These are phyloP conservation scores for Wolfiporia cocos DNA, from an alignment of 1,284 basidiomycete genomes.

Conservation along the genomic window DNA sequence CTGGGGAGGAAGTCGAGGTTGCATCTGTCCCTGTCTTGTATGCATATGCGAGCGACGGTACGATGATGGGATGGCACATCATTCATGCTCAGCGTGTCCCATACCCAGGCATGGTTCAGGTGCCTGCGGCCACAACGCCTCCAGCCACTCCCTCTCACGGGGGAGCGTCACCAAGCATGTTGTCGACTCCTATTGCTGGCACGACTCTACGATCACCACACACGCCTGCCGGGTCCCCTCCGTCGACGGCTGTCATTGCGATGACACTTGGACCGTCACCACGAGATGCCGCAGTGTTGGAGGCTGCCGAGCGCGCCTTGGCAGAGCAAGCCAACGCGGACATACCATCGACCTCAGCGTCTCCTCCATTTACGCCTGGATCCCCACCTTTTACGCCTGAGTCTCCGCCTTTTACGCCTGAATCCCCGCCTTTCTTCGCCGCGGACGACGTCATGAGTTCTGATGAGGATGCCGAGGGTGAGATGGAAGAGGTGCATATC, in stretches of 20 bases:
- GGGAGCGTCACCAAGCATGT: no score
- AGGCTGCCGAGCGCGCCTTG: no score
- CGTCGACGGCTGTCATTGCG: no score
- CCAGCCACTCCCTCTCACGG: no score
- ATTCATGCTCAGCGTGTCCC: constrained; percentile 46
- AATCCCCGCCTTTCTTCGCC: background rate
- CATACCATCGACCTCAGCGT: background rate
- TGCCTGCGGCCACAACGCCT: background rate
- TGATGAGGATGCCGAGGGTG: constrained; percentile 11
- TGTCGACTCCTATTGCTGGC: no score
- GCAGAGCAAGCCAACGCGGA: no score
- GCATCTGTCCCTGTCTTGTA: constrained; percentile 68
- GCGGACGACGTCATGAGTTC: constrained; percentile 26
- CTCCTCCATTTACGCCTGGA: background rate
- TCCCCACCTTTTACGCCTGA: background rate
- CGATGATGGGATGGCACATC: constrained; percentile 70
- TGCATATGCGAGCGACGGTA: constrained; percentile 78
- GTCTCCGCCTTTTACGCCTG: background rate
- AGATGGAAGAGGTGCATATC: constrained; percentile 31
- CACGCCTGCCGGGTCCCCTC: no score
- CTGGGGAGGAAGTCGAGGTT: constrained; percentile 40
- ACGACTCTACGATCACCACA: no score
- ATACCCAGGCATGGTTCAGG: constrained; percentile 50
- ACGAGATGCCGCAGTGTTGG: no score
- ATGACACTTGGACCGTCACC: no score